A percentile compares a stretch with the other conserved stretches of the same genome.
These are phyloP conservation scores for Pichia sp. DNA, from an alignment of 1,139 yeast genomes.

Conservation along the genomic window DNA sequence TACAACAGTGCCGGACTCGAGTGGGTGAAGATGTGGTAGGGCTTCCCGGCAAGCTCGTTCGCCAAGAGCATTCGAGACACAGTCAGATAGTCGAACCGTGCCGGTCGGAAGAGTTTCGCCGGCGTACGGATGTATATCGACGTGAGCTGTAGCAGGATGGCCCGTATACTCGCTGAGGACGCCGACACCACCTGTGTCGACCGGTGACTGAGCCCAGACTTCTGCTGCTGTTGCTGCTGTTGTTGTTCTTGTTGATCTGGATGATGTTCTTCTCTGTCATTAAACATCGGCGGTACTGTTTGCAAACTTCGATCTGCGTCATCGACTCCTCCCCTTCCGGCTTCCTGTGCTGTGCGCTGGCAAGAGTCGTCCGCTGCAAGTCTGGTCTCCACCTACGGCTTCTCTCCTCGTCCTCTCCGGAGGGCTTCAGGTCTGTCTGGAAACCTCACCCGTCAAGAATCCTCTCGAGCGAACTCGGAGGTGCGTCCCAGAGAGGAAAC, in stretches of 20 bases:
- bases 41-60: constrained; percentile 49
- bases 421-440: neutral
- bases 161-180: constrained; percentile 80
- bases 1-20: constrained; percentile 71
- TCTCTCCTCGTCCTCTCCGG: neutral
- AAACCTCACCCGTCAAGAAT: neutral
- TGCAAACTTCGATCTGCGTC: neutral
- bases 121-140: constrained; percentile 76
- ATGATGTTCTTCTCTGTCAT: neutral
- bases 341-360: neutral
- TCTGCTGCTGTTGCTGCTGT: neutral
- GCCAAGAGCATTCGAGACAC: constrained; percentile 50
- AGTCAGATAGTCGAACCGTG: constrained; percentile 80
- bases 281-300: neutral
- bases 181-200: constrained; percentile 47
- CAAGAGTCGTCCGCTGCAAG: neutral
- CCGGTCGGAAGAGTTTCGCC: constrained; percentile 82
- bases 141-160: constrained; percentile 74
- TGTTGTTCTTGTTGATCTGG: constrained; percentile 1
- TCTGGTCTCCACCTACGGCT: neutral
- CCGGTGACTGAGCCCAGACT: constrained; percentile 17
- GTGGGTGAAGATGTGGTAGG: constrained; percentile 69
- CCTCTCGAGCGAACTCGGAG: constrained; percentile 2
- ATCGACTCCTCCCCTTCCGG: neutral
- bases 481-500: constrained; percentile 1